Conservation (phyloP, 2,329 filamentous ascomycete species). For the Hypoxylon sp. region DNA sequence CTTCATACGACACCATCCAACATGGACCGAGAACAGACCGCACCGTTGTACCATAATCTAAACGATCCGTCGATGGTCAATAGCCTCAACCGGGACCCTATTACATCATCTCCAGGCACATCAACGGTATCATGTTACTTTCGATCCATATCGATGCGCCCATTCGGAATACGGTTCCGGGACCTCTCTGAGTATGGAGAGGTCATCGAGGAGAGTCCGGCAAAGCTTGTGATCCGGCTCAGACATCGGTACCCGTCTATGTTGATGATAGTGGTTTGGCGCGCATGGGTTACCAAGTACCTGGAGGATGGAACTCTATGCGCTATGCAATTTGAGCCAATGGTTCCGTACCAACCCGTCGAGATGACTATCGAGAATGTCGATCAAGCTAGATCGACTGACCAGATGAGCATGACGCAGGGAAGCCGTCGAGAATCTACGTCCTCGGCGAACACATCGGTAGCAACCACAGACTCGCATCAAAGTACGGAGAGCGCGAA, state of each 20-base stretch:
- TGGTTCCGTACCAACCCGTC: conserved; percentile 3
- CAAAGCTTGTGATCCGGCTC: conserved; percentile 40
- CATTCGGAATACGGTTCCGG: conserved; percentile 1
- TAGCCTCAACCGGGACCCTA: conserved; percentile 8
- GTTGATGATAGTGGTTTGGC: conserved; percentile 26
- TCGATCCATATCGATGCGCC: conserved; percentile 16
- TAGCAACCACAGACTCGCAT: background rate
- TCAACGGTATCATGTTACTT: conserved; percentile 18
- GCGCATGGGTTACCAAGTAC: conserved; percentile 47
- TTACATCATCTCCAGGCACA: background rate
- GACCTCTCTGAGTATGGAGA: conserved; percentile 40
- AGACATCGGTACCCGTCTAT: background rate
- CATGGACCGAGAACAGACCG: background rate
- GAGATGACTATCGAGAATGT: conserved; percentile 51
- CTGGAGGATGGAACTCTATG: conserved; percentile 30
- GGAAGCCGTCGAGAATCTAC: background rate
- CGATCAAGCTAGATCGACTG: conserved; percentile 44
- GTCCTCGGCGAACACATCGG: background rate
- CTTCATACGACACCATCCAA: background rate
- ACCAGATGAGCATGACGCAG: background rate
- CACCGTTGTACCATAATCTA: conserved; percentile 5
- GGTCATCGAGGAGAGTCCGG: conserved; percentile 30
- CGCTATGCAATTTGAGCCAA: conserved; percentile 33
- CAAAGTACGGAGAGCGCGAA: background rate
- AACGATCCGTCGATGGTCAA: background rate